Conservation (phyloP, 345 rosid species). For the Heritiera littoralis region DNA sequence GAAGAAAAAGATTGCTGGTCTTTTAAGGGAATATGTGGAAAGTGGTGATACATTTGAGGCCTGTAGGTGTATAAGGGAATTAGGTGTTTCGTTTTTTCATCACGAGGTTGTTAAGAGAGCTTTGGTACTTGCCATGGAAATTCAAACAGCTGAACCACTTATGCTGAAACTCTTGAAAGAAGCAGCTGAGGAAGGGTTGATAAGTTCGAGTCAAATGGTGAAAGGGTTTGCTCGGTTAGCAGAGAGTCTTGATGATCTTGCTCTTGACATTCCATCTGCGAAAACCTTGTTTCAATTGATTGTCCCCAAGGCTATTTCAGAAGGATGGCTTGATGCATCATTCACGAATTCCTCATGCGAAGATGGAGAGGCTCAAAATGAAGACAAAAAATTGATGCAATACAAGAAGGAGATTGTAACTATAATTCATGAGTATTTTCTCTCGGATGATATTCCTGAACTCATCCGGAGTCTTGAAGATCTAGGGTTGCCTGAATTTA, state of each 20-base stretch:
- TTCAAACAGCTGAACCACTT: slow-evolving; percentile 58
- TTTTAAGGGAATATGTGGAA: slow-evolving; percentile 83
- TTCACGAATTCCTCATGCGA: slow-evolving; percentile 42
- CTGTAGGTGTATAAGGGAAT: slow-evolving; percentile 87
- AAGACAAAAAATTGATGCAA: slow-evolving; percentile 53
- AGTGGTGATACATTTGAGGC: slow-evolving; percentile 85
- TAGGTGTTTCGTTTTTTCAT: slow-evolving; percentile 90
- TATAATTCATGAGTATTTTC: slow-evolving; percentile 93
- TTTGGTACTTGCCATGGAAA: slow-evolving; percentile 86
- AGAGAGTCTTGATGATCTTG: slow-evolving; percentile 94
- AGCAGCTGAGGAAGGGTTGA: slow-evolving; percentile 90
- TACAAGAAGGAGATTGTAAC: slow-evolving; percentile 79
- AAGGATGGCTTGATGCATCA: slow-evolving; percentile 89
- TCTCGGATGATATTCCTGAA: slow-evolving; percentile 96
- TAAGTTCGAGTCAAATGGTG: slow-evolving; percentile 92
- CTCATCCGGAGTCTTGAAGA: slow-evolving; percentile 85
- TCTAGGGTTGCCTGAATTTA: slow-evolving; percentile 66
- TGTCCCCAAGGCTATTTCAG: slow-evolving; percentile 65
- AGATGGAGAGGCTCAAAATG: slow-evolving; percentile 41
- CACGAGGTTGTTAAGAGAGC: slow-evolving; percentile 99
- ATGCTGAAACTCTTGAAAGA: slow-evolving; percentile 75
- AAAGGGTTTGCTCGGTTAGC: slow-evolving; percentile 83
- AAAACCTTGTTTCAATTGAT: slow-evolving; percentile 59
- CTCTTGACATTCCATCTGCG: slow-evolving; percentile 90
- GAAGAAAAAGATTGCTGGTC: slow-evolving; percentile 80